Evolutionary conservation across 2,329 filamentous ascomycete species (phyloP).

Genomic region (Cladosporium sphaerospermum): DNA sequence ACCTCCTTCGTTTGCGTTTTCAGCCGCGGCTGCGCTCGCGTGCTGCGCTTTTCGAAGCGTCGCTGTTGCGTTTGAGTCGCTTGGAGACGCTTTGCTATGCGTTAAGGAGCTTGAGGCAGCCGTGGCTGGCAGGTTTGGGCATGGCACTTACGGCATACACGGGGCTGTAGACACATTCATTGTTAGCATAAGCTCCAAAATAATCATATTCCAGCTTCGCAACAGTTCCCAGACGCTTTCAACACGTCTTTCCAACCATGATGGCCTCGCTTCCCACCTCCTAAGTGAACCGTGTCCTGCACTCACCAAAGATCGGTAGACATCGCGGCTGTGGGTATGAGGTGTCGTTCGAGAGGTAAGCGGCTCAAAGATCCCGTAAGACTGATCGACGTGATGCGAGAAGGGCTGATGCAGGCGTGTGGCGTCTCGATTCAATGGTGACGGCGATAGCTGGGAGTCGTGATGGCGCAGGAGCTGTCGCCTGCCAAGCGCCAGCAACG

Average conservation of each 20-base stretch:
- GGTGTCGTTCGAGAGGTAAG: background rate
- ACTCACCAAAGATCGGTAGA: slow-evolving; percentile 69
- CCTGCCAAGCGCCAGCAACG: background rate
- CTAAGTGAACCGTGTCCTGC: slow-evolving; percentile 32
- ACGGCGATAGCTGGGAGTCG: slow-evolving; percentile 10
- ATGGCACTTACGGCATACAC: slow-evolving; percentile 90
- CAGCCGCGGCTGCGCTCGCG: background rate
- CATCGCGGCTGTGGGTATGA: slow-evolving; percentile 52
- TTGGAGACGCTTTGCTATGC: background rate
- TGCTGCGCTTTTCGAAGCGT: background rate
- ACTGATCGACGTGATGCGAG: slow-evolving; percentile 5
- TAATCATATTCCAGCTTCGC: background rate
- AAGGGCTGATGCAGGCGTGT: slow-evolving; percentile 10
- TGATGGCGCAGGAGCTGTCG: slow-evolving; percentile 1
- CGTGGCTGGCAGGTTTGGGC: slow-evolving; percentile 4
- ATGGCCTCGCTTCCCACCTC: background rate
- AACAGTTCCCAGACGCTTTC: background rate
- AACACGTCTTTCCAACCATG: slow-evolving; percentile 11
- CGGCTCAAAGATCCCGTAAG: background rate
- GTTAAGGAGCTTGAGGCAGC: slow-evolving; percentile 1
- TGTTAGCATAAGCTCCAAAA: background rate
- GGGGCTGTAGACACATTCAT: slow-evolving; percentile 56
- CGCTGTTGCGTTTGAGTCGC: background rate
- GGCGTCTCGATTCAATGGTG: slow-evolving; percentile 9
- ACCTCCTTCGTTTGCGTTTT: background rate